Conservation (phyloP, 805 yeast genomes). For the Yamadazyma takamatsuzukensis region DNA sequence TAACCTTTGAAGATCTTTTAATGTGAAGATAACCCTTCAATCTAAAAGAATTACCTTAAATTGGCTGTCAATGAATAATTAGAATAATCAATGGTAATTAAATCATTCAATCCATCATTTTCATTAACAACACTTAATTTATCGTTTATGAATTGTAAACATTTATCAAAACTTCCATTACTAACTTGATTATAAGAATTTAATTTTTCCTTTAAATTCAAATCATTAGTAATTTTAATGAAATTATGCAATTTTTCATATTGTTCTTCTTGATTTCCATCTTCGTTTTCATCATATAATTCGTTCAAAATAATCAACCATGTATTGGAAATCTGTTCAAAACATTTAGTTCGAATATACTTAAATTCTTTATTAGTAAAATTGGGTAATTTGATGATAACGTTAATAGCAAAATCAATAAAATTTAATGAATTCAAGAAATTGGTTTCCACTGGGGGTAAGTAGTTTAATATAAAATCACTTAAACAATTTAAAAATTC, state of each 20-base stretch:
- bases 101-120: slow-evolving; percentile 24
- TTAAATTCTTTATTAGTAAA: slow-evolving; percentile 57
- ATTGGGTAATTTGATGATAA: slow-evolving; percentile 62
- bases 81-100: slow-evolving; percentile 42
- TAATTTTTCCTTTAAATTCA: slow-evolving; percentile 40
- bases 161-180: slow-evolving; percentile 38
- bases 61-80: slow-evolving; percentile 39
- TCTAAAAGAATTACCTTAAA: no score
- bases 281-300: slow-evolving; percentile 14
- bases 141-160: slow-evolving; percentile 40
- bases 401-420: slow-evolving; percentile 55
- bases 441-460: slow-evolving; percentile 67
- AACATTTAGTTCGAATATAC: slow-evolving; percentile 51
- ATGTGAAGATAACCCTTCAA: no score
- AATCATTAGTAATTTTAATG: slow-evolving; percentile 29
- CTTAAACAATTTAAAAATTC: slow-evolving; percentile 70
- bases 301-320: slow-evolving; percentile 48
- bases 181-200: slow-evolving; percentile 43
- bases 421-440: slow-evolving; percentile 54
- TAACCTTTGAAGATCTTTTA: no score
- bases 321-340: slow-evolving; percentile 57
- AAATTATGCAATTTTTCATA: slow-evolving; percentile 18
- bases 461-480: slow-evolving; percentile 67
- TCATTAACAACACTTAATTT: slow-evolving; percentile 33
- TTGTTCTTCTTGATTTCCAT: slow-evolving; percentile 4